Evolutionary conservation across 2,329 filamentous ascomycete species (phyloP).

Genomic region (Botrytis galanthina): DNA sequence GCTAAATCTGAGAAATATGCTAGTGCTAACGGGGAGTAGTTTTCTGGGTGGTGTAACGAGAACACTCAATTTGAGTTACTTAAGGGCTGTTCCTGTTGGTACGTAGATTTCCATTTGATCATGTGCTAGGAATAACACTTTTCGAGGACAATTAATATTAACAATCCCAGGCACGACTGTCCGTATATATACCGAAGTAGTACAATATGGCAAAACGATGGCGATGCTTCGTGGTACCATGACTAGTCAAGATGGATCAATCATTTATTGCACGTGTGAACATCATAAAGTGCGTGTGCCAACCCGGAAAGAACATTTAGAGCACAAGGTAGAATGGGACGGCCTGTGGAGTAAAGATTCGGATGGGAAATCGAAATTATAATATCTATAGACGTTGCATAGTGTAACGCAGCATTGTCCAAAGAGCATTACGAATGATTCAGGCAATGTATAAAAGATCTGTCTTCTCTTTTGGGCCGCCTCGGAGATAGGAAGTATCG

Average conservation of each 20-base stretch:
- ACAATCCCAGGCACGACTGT: slow-evolving; percentile 41
- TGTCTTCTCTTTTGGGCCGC: background rate
- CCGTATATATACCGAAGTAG: slow-evolving; percentile 44
- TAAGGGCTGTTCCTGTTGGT: slow-evolving; percentile 49
- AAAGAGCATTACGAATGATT: background rate
- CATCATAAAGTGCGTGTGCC: slow-evolving; percentile 52
- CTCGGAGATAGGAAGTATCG: background rate
- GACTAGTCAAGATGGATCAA: slow-evolving; percentile 48
- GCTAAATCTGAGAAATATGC: background rate
- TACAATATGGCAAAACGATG: slow-evolving; percentile 50
- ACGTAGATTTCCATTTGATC: slow-evolving; percentile 18
- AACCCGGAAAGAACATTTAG: slow-evolving; percentile 42
- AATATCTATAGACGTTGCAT: slow-evolving; percentile 36
- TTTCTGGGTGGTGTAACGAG: slow-evolving; percentile 52
- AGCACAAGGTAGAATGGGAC: slow-evolving; percentile 45
- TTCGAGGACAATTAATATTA: background rate
- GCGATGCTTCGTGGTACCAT: slow-evolving; percentile 51
- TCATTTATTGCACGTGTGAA: slow-evolving; percentile 49
- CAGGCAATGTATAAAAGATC: background rate
- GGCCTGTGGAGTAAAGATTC: slow-evolving; percentile 25
- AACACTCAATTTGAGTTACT: slow-evolving; percentile 50
- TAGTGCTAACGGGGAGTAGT: slow-evolving; percentile 24
- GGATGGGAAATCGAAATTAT: slow-evolving; percentile 26
- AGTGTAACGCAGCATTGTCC: too few relatives aligned
- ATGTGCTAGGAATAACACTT: background rate